These are phyloP conservation scores for Sporisorium reilianum DNA, from an alignment of 1,284 basidiomycete genomes.

Conservation along the genomic window DNA sequence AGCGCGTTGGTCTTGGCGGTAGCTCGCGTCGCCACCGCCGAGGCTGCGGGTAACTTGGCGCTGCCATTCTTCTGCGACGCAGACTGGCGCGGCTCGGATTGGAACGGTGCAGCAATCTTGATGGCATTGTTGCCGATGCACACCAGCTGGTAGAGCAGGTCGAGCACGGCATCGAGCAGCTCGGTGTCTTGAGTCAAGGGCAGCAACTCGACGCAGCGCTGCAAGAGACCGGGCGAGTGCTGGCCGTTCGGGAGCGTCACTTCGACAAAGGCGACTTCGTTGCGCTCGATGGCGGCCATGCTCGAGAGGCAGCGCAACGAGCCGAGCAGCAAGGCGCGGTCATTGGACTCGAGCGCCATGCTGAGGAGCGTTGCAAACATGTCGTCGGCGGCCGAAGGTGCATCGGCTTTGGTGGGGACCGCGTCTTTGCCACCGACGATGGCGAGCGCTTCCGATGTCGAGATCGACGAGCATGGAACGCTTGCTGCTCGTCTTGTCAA, in stretches of 20 bases:
- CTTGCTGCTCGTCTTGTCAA: constrained; percentile 48
- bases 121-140: constrained; percentile 61
- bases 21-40: constrained; percentile 8
- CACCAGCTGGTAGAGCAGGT: constrained; percentile 63
- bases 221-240: constrained; percentile 52
- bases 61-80: constrained; percentile 3
- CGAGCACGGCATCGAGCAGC: constrained; percentile 60
- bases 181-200: constrained; percentile 60
- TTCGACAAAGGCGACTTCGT: constrained; percentile 59
- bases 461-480: not conserved
- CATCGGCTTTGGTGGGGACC: constrained; percentile 1
- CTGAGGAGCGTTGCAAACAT: constrained; percentile 56
- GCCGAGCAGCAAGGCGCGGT: constrained; percentile 61
- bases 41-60: not conserved
- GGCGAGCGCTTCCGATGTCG: not conserved
- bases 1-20: constrained; percentile 38
- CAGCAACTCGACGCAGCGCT: constrained; percentile 59
- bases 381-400: constrained; percentile 30
- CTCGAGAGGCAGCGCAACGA: constrained; percentile 58
- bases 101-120: constrained; percentile 32
- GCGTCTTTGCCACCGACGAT: constrained; percentile 4
- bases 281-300: constrained; percentile 53
- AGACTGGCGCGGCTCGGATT: not conserved
- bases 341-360: constrained; percentile 50
- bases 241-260: constrained; percentile 24